Conservation (phyloP, 108 stramenopile species). For the Fragilariopsis cylindrus region DNA sequence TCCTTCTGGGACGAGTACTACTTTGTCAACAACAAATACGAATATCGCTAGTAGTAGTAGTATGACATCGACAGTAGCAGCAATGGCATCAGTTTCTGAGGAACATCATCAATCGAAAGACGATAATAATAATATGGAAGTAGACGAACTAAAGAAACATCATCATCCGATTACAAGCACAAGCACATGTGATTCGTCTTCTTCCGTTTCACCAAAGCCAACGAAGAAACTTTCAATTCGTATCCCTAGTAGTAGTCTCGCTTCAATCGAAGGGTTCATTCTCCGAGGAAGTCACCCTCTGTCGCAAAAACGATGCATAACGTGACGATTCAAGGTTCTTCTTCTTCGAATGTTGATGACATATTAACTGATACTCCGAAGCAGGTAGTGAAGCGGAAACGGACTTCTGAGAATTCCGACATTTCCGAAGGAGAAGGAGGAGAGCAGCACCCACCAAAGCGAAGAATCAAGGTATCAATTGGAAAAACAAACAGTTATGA, state of each 20-base stretch:
- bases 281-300: not conserved
- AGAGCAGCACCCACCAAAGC: not conserved
- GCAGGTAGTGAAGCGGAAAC: constrained; percentile 1
- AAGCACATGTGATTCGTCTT: not conserved
- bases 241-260: not conserved
- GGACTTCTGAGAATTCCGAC: not conserved
- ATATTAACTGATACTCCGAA: not conserved
- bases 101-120: no score
- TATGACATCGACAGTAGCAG: no score
- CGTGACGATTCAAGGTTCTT: not conserved
- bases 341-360: not conserved
- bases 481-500: not conserved
- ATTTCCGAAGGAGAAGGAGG: not conserved
- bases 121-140: no score
- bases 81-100: no score
- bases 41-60: no score
- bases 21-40: no score
- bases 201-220: not conserved
- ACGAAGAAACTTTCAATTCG: constrained; percentile 11
- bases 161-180: not conserved
- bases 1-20: no score
- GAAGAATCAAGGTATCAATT: not conserved
- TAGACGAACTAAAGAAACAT: not conserved
- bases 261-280: not conserved
- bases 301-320: not conserved